A percentile compares a stretch with the other conserved stretches of the same genome.
phyloP scores from a whole-genome alignment of 176 grass and related monocot species.

The Alloteropsis semialata region DNA sequence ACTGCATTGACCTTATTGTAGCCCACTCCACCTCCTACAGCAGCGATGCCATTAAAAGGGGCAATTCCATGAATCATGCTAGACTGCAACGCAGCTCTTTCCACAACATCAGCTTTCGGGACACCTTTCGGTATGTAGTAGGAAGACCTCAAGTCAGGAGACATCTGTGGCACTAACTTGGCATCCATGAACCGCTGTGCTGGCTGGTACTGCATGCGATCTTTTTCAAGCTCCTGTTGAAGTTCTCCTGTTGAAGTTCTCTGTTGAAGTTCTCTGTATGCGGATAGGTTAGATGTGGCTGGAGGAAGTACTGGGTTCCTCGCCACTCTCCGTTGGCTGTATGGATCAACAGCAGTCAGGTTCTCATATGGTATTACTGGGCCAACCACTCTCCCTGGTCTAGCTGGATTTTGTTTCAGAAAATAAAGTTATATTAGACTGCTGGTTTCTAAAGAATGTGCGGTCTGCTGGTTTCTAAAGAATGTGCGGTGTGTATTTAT shows the following conservation, averaged over 20 bases:
- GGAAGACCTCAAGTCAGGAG: slow-evolving; percentile 57
- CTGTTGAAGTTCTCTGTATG: slow-evolving; percentile 43
- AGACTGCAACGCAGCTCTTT: slow-evolving; percentile 45
- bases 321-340: slow-evolving; percentile 53
- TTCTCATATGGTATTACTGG: slow-evolving; percentile 62
- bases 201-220: slow-evolving; percentile 59
- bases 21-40: slow-evolving; percentile 51
- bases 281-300: slow-evolving; percentile 37
- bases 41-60: slow-evolving; percentile 67
- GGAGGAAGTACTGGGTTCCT: slow-evolving; percentile 67
- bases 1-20: slow-evolving; percentile 63
- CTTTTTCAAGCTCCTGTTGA: slow-evolving; percentile 47
- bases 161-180: slow-evolving; percentile 49
- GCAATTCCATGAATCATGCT: slow-evolving; percentile 61
- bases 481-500: slow-evolving; percentile 6
- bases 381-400: slow-evolving; percentile 72
- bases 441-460: not conserved
- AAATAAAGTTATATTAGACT: slow-evolving; percentile 18
- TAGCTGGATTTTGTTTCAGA: slow-evolving; percentile 45
- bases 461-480: not conserved
- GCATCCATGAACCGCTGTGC: slow-evolving; percentile 51
- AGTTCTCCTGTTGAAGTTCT: slow-evolving; percentile 48
- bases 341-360: slow-evolving; percentile 43
- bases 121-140: slow-evolving; percentile 52
- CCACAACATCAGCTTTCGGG: slow-evolving; percentile 43